Evolutionary conservation across 176 grass and related monocot species (phyloP), one percentile per base, ranked within the genome.

Genomic region (Miscanthus lutarioriparius): DNA sequence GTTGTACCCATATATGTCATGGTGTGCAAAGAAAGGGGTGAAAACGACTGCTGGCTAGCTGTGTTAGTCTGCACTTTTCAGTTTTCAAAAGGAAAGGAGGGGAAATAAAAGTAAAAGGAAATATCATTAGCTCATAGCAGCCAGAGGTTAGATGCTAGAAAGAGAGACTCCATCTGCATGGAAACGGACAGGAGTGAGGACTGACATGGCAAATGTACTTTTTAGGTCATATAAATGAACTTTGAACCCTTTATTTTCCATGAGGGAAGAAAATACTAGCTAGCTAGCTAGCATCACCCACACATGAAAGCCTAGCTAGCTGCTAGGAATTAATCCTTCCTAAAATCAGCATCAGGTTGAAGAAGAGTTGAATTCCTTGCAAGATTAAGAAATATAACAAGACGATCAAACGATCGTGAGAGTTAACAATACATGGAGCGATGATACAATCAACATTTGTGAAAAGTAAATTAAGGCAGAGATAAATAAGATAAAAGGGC

Each of bases 231-330:
- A 64, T 71, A 53, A 83, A 71, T 78, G 25, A 17, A 30, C 80
- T 88, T 88, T 72, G 73, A 64, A 83, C 7, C 39, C 28, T 48
- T 48, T 48, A 48, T 48, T 82, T 75, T 70, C 8, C 79, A 49
- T 10, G 19, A 30, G 22, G 17, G 6, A 13, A 59, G 4, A 70
- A 77, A 70, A 2, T 9, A 61, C 9, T 63, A 4, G 3, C 10
- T 11, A 4, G 3, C 10, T 11, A 11, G n/a, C 3, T 11, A 6
- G 4, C 10, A 62, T 69, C 44, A 63, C 77, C 20, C 66, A 64
- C 28, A 39, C 51, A 28, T 41, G 10, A 77, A 86, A 83, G 73
- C 22, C 64, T 72, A 6, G 17, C 17, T 53, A 6, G 11, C 36
- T 38, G 36, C 36, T 19, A 53, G 17, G 6, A 53, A 20, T 53